Evolutionary conservation across 2,329 filamentous ascomycete genomes (phyloP).

Genomic region (Dactylellina leptospora): DNA sequence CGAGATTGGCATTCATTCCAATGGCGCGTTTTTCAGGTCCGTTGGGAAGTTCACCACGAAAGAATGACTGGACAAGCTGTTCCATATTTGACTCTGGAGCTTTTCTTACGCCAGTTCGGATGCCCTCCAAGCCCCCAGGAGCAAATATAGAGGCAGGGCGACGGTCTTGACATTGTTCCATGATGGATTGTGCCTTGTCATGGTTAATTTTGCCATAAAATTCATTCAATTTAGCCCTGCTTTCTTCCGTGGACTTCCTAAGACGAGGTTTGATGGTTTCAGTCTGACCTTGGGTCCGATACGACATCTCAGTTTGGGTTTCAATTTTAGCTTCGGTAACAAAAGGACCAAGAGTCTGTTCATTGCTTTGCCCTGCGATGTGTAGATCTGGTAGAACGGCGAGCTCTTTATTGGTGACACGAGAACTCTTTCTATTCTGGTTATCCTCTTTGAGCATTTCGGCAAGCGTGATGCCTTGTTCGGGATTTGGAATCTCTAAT

Average conservation of each 20-base stretch:
- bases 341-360: too few relatives aligned
- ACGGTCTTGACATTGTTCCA: background rate
- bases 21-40: background rate
- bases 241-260: too few relatives aligned
- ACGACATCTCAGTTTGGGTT: too few relatives aligned
- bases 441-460: conserved; percentile 12
- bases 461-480: conserved; percentile 2
- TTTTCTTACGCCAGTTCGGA: background rate
- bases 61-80: background rate
- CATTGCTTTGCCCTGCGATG: too few relatives aligned
- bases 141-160: background rate
- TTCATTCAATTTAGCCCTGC: background rate
- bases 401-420: too few relatives aligned
- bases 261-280: too few relatives aligned
- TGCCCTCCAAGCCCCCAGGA: background rate
- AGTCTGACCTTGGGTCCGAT: too few relatives aligned
- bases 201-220: conserved; percentile 17
- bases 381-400: too few relatives aligned
- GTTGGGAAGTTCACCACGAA: background rate
- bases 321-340: too few relatives aligned
- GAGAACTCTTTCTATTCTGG: background rate
- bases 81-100: too few relatives aligned
- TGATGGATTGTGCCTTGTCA: conserved; percentile 2
- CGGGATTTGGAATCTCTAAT: conserved; percentile 1
- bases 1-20: background rate